Percentiles rank a stretch among this genome's conserved stretches.
These are phyloP conservation scores for Bolboschoenus planiculmis DNA, from an alignment of 176 grass and related monocot species.

Conservation along the genomic window DNA sequence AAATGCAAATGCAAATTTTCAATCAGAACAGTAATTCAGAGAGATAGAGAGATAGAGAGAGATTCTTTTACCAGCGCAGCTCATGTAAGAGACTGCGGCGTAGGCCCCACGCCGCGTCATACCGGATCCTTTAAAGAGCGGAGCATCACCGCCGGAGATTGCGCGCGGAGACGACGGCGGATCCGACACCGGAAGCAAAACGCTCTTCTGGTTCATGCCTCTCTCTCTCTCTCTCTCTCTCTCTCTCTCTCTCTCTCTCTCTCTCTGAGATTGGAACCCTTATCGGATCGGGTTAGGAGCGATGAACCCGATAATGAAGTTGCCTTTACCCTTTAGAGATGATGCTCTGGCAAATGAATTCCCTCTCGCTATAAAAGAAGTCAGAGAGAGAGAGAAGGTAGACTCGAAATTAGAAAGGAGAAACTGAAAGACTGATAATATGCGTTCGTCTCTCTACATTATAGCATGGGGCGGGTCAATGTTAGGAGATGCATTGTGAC, in stretches of 20 bases:
- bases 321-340: background rate
- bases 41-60: background rate
- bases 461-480: background rate
- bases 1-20: background rate
- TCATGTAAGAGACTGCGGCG: conserved; percentile 95
- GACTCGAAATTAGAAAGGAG: background rate
- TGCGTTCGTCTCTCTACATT: too few relatives aligned
- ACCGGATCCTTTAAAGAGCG: conserved; percentile 69
- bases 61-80: conserved; percentile 56
- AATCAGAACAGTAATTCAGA: background rate
- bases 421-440: too few relatives aligned
- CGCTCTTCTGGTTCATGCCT: conserved; percentile 1
- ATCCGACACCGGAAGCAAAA: conserved; percentile 35
- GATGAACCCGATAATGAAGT: background rate
- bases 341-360: too few relatives aligned
- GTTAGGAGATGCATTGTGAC: background rate
- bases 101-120: conserved; percentile 68
- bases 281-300: conserved; percentile 16
- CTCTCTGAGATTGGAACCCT: background rate
- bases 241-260: background rate
- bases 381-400: background rate
- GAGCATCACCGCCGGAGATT: conserved; percentile 28
- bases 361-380: background rate
- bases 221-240: background rate
- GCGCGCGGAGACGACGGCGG: conserved; percentile 8